These are phyloP conservation scores for Laguncularia racemosa DNA, from an alignment of 345 rosid species.

Conservation along the genomic window DNA sequence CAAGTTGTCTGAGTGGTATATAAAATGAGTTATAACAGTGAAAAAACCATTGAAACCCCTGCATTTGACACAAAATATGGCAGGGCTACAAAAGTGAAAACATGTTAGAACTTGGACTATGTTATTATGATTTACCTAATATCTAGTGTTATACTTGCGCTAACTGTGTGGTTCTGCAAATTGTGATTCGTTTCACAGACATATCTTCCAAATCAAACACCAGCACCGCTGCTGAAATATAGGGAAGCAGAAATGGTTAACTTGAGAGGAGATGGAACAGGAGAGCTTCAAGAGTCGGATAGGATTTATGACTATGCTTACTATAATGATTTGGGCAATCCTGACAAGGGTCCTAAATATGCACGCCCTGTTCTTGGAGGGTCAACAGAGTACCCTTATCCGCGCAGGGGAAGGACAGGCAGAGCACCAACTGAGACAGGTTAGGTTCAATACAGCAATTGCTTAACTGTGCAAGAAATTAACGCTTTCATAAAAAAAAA, in stretches of 20 bases:
- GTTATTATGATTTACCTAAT: no score
- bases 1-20: no score
- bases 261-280: constrained; percentile 33
- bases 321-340: constrained; percentile 40
- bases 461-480: neutral
- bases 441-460: neutral
- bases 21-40: no score
- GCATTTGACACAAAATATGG: no score
- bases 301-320: constrained; percentile 38
- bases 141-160: no score
- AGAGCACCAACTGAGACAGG: constrained; percentile 26
- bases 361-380: constrained; percentile 41
- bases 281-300: constrained; percentile 34
- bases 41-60: no score
- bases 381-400: constrained; percentile 32
- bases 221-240: constrained; percentile 23
- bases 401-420: constrained; percentile 44
- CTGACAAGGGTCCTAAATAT: constrained; percentile 22
- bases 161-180: neutral
- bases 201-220: constrained; percentile 32
- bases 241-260: constrained; percentile 30
- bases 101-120: no score
- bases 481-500: neutral
- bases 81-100: no score
- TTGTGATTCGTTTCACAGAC: constrained; percentile 8